Conservation (phyloP, 2,329 filamentous ascomycete species). For the Diplodia scrobiculata region DNA sequence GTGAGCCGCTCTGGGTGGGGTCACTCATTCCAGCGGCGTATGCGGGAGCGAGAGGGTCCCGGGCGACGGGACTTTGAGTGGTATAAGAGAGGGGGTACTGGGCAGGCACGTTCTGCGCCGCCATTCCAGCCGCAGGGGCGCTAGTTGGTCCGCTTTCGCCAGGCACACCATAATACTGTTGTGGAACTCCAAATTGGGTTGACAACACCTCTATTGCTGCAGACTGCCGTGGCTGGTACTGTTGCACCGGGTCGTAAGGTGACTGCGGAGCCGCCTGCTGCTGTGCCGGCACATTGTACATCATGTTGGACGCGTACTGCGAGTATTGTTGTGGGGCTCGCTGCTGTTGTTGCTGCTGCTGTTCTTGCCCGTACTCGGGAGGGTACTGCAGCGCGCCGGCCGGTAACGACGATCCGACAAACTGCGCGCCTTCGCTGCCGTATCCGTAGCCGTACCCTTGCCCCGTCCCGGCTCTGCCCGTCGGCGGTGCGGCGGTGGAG, state of each 20-base stretch:
- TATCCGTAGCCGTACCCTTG: constrained; percentile 55
- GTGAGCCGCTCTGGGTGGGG: constrained; percentile 47
- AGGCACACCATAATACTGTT: constrained; percentile 69
- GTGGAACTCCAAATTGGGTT: constrained; percentile 67
- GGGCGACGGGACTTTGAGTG: constrained; percentile 61
- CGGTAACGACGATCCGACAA: constrained; percentile 58
- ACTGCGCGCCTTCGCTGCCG: constrained; percentile 59
- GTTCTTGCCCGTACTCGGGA: constrained; percentile 63
- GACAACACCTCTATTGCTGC: constrained; percentile 76
- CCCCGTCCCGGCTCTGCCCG: constrained; percentile 44
- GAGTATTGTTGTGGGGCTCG: constrained; percentile 53
- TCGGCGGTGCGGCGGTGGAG: constrained; percentile 46
- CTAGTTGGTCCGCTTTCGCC: constrained; percentile 62
- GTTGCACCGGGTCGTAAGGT: constrained; percentile 72
- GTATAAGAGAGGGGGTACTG: constrained; percentile 61
- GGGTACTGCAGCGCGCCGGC: constrained; percentile 62
- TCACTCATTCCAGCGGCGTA: constrained; percentile 59
- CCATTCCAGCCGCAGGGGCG: constrained; percentile 60
- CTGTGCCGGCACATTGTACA: constrained; percentile 75
- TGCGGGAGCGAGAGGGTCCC: constrained; percentile 54
- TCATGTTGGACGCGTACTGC: constrained; percentile 65
- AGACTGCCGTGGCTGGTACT: constrained; percentile 74
- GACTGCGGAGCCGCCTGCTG: constrained; percentile 60
- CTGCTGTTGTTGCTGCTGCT: constrained; percentile 56
- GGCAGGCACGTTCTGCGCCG: constrained; percentile 65